Conservation (phyloP, 192 early-diverging fungal genomes). For the Thamnidium elegans region DNA sequence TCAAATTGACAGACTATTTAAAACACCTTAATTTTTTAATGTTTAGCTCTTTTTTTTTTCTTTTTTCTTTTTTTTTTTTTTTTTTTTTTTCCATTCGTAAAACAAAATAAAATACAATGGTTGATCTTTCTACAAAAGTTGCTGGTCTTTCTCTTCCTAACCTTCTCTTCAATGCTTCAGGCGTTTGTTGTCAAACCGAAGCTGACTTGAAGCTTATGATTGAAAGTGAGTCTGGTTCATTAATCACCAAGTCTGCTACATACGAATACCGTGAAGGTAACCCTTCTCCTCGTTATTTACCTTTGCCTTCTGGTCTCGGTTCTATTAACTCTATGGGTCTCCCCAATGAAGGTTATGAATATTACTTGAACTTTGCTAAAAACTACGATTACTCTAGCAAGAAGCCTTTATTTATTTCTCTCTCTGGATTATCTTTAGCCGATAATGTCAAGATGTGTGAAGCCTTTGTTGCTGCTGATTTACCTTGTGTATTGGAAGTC, state of each 20-base stretch:
- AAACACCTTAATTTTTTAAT: no score
- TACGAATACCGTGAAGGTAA: slow-evolving; percentile 33
- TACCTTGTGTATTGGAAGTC: slow-evolving; percentile 32
- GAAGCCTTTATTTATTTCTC: slow-evolving; percentile 35
- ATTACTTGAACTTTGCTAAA: slow-evolving; percentile 35
- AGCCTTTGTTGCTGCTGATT: slow-evolving; percentile 27
- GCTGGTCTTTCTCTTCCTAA: slow-evolving; percentile 35
- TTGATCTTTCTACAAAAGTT: slow-evolving; percentile 36
- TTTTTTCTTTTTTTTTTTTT: background rate
- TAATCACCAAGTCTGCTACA: slow-evolving; percentile 39
- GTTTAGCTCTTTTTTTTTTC: background rate
- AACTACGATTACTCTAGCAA: slow-evolving; percentile 31
- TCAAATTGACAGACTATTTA: no score
- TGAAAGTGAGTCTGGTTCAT: slow-evolving; percentile 32
- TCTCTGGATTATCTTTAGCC: slow-evolving; percentile 32
- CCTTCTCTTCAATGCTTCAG: slow-evolving; percentile 38
- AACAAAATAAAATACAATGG: slow-evolving; percentile 16
- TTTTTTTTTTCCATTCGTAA: background rate
- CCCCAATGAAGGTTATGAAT: slow-evolving; percentile 37
- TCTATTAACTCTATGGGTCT: slow-evolving; percentile 40
- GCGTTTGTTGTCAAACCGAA: slow-evolving; percentile 31
- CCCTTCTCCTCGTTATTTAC: slow-evolving; percentile 32
- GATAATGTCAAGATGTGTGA: slow-evolving; percentile 38
- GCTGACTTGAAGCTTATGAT: slow-evolving; percentile 29
- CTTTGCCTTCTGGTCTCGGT: slow-evolving; percentile 18